Conservation (phyloP, 768 basidiomycete genomes). For the Hortiboletus campestris region DNA sequence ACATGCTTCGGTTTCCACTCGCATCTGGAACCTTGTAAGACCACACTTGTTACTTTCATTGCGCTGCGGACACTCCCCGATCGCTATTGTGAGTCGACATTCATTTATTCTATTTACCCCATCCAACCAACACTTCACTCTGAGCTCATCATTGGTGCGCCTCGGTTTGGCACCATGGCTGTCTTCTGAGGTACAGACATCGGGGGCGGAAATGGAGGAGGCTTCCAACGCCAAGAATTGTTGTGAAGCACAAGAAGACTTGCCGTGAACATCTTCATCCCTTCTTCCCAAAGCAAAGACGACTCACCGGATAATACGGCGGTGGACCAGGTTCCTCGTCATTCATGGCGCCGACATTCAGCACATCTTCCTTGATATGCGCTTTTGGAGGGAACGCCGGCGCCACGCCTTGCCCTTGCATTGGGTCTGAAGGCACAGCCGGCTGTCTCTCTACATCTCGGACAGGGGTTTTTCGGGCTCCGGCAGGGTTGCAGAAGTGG, state of each 20-base stretch:
- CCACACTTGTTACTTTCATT: no score
- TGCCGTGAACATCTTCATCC: not conserved
- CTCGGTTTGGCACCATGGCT: not conserved
- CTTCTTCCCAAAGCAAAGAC: no score
- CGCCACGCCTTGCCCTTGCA: not conserved
- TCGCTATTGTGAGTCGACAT: not conserved
- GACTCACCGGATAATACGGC: slow-evolving; percentile 11
- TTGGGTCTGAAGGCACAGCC: not conserved
- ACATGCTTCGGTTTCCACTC: no score
- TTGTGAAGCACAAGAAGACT: not conserved
- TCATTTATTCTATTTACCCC: not conserved
- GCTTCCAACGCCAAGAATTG: not conserved
- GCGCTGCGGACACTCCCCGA: not conserved
- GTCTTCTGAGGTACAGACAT: not conserved
- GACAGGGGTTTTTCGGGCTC: not conserved
- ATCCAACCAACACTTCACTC: not conserved
- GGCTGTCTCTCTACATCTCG: not conserved
- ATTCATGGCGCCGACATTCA: no score
- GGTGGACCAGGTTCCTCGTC: not conserved
- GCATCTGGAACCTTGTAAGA: no score
- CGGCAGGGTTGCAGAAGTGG: rapidly evolving
- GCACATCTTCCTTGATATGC: not conserved
- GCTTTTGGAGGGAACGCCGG: not conserved
- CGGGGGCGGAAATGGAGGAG: not conserved
- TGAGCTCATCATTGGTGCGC: not conserved